These are phyloP conservation scores for Russula sp. DNA, from an alignment of 768 basidiomycete genomes.

Conservation along the genomic window DNA sequence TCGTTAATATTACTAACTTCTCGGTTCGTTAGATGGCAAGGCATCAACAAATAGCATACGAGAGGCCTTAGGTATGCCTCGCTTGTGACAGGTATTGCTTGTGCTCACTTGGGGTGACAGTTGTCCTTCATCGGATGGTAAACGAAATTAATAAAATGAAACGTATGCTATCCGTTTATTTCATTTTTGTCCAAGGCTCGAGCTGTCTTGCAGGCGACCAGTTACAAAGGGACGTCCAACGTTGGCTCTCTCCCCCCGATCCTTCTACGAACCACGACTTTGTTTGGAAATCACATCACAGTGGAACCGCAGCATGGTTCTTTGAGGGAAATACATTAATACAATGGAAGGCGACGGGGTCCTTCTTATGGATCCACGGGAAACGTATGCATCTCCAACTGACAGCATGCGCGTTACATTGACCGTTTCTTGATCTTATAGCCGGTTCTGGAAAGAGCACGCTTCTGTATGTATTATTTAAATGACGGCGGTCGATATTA, in stretches of 20 bases:
- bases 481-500: no score
- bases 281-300: not conserved
- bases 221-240: not conserved
- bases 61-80: not conserved
- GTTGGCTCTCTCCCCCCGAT: constrained; percentile 1
- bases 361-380: not conserved
- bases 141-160: not conserved
- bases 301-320: not conserved
- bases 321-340: not conserved
- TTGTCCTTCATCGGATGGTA: not conserved
- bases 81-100: not conserved
- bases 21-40: not conserved
- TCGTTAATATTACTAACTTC: not conserved
- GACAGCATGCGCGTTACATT: not conserved
- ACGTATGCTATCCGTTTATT: not conserved
- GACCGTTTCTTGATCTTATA: not conserved
- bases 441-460: constrained; percentile 8
- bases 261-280: constrained; percentile 4
- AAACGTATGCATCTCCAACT: not conserved
- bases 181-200: not conserved
- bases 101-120: not conserved
- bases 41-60: not conserved
- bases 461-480: not conserved
- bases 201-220: not conserved
- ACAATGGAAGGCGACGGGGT: not conserved